A percentile compares a stretch with the other conserved stretches of the same genome.
Conservation (phyloP, 139 green algal species). For the Raphidocelis subcapitata region DNA sequence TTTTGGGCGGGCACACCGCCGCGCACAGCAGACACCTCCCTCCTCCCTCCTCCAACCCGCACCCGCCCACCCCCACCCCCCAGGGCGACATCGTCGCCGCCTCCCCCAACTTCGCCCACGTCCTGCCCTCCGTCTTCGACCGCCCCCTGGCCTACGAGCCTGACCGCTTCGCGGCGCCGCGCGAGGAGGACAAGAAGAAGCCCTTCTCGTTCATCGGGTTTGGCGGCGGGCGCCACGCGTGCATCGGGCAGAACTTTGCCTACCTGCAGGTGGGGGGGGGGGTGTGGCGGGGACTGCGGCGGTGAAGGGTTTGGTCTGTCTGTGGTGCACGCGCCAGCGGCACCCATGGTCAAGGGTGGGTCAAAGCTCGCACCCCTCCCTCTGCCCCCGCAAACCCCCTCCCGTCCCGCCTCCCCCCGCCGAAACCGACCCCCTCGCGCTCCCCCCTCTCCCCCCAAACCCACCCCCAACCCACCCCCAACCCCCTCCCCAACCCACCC, state of each 20-base stretch:
- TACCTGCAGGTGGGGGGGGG: conserved; percentile 86
- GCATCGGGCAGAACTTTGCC: conserved; percentile 97
- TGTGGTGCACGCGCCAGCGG: no score
- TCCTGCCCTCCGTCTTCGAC: conserved; percentile 76
- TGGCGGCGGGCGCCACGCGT: conserved; percentile 93
- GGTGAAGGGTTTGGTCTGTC: no score
- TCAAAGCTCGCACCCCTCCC: no score
- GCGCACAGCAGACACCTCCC: not conserved
- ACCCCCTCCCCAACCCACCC: no score
- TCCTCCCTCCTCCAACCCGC: not conserved
- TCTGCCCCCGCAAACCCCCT: no score
- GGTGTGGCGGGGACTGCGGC: no score
- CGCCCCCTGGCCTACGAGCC: conserved; percentile 83
- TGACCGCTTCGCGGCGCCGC: conserved; percentile 68
- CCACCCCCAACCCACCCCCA: no score
- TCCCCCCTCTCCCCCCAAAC: no score
- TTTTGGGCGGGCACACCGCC: not conserved
- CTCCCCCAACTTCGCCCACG: conserved; percentile 89
- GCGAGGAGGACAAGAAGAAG: conserved; percentile 84
- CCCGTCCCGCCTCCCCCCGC: no score
- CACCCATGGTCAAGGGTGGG: no score
- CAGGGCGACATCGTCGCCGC: conserved; percentile 86
- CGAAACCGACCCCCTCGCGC: no score
- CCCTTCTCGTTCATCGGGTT: conserved; percentile 94
- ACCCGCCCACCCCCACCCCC: conserved; percentile 2